Evolutionary conservation across 306 rosid genomes (phyloP).

Genomic region (Fragaria ananassa): DNA sequence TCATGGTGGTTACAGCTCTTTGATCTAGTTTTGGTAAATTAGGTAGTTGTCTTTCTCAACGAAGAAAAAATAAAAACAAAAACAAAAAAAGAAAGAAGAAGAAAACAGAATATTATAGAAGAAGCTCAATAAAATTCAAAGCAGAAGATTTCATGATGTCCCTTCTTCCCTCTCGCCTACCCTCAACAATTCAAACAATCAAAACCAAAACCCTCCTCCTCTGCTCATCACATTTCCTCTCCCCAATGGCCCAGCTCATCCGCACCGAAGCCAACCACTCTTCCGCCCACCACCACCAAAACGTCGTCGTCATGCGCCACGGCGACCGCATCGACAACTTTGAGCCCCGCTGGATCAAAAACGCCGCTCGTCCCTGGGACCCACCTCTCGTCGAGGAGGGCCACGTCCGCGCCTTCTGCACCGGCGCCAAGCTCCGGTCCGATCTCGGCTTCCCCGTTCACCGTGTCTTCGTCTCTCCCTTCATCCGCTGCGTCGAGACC

Average conservation of each 20-base stretch:
- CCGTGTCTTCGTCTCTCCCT: constrained; percentile 83
- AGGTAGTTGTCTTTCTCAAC: background rate
- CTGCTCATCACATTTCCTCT: background rate
- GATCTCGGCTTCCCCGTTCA: constrained; percentile 46
- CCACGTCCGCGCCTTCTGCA: constrained; percentile 48
- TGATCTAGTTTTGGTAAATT: no score
- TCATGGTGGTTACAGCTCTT: no score
- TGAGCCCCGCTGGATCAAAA: constrained; percentile 51
- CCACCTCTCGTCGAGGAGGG: constrained; percentile 64
- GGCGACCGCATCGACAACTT: constrained; percentile 84
- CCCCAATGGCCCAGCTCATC: constrained; percentile 32
- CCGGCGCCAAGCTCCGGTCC: constrained; percentile 53
- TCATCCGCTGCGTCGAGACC: constrained; percentile 84
- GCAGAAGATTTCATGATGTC: background rate
- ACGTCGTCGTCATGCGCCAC: constrained; percentile 88
- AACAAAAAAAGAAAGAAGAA: background rate
- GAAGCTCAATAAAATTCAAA: no score
- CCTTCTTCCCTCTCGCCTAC: background rate
- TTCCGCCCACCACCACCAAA: constrained; percentile 41
- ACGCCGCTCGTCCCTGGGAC: constrained; percentile 70
- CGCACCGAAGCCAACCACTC: background rate
- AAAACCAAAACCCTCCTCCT: background rate
- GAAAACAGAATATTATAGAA: no score
- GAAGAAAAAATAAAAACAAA: no score
- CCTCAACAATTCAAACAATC: background rate